Evolutionary conservation across 2,329 filamentous ascomycete species (phyloP).

Genomic region (Fusarium tuaranense): DNA sequence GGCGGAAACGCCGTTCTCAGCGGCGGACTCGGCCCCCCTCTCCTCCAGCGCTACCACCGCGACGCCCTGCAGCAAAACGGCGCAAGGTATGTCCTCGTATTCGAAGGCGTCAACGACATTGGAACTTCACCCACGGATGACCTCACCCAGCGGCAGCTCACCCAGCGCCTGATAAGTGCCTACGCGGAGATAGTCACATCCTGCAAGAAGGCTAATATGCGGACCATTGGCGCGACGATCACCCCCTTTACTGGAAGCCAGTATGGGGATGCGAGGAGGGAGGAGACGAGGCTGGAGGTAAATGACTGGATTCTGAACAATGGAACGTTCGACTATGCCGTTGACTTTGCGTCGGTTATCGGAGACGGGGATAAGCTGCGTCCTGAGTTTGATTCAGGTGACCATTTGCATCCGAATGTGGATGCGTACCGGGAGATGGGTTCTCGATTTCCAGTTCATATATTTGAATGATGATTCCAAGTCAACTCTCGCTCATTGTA

Average conservation of each 20-base stretch:
- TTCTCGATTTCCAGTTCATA: slow-evolving; percentile 3
- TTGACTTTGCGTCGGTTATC: slow-evolving; percentile 28
- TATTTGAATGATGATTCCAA: slow-evolving; percentile 6
- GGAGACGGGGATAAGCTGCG: slow-evolving; percentile 21
- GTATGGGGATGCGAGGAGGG: slow-evolving; percentile 15
- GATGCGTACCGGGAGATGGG: slow-evolving; percentile 24
- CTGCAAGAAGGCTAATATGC: not conserved
- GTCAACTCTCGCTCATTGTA: not conserved
- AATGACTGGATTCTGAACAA: slow-evolving; percentile 29
- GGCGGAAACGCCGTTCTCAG: slow-evolving; percentile 30
- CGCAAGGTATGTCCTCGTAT: slow-evolving; percentile 18
- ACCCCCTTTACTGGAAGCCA: slow-evolving; percentile 27
- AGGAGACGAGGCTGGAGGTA: slow-evolving; percentile 13
- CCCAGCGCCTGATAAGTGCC: not conserved
- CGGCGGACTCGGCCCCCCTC: slow-evolving; percentile 23
- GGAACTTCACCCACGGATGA: slow-evolving; percentile 18
- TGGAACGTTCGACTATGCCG: slow-evolving; percentile 18
- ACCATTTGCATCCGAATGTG: slow-evolving; percentile 31
- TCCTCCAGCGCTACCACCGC: slow-evolving; percentile 27
- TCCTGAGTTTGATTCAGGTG: slow-evolving; percentile 24
- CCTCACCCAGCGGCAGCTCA: slow-evolving; percentile 6
- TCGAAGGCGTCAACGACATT: slow-evolving; percentile 28
- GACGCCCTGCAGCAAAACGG: slow-evolving; percentile 24
- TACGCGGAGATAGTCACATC: slow-evolving; percentile 15
- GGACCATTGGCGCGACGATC: slow-evolving; percentile 21